These are phyloP conservation scores for Fusarium neocosmosporiellum DNA, from an alignment of 2,329 filamentous ascomycete species.

Conservation along the genomic window DNA sequence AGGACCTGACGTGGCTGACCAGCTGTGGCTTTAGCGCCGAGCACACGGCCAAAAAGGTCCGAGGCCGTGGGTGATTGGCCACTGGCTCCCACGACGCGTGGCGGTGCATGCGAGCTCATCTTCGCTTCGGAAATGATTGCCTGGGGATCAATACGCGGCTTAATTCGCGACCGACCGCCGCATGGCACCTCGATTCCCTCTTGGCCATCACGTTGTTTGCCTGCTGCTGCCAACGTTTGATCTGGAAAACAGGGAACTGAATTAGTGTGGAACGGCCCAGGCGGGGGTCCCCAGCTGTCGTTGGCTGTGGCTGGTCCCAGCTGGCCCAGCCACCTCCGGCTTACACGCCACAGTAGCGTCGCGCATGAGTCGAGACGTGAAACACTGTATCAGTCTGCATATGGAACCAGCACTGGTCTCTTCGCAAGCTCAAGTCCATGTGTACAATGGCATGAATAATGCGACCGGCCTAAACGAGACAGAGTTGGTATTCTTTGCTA, in stretches of 20 bases:
- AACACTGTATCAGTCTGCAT: slow-evolving; percentile 14
- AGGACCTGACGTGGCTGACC: slow-evolving; percentile 32
- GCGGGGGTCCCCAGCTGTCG: slow-evolving; percentile 18
- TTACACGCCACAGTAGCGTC: slow-evolving; percentile 25
- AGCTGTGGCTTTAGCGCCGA: slow-evolving; percentile 35
- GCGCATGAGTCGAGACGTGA: slow-evolving; percentile 29
- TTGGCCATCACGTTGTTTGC: slow-evolving; percentile 31
- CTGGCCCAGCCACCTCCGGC: slow-evolving; percentile 23
- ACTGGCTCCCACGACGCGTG: slow-evolving; percentile 9
- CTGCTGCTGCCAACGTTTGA: slow-evolving; percentile 36
- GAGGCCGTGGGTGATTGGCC: slow-evolving; percentile 20
- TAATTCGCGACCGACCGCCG: slow-evolving; percentile 1
- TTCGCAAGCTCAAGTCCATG: background rate
- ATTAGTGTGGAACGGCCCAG: slow-evolving; percentile 21
- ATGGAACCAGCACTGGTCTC: background rate
- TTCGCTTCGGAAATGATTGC: slow-evolving; percentile 38
- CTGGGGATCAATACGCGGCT: slow-evolving; percentile 21
- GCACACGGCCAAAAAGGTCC: slow-evolving; percentile 31
- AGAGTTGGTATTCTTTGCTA: background rate
- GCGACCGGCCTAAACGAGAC: background rate
- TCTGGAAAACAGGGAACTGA: slow-evolving; percentile 33
- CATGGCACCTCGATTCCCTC: background rate
- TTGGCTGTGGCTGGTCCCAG: slow-evolving; percentile 32
- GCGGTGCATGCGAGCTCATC: slow-evolving; percentile 33
- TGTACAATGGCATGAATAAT: background rate